Evolutionary conservation across 179 eudicot genomes (phyloP), one percentile per base, ranked within the genome.

Genomic region (Camellia oleifera): DNA sequence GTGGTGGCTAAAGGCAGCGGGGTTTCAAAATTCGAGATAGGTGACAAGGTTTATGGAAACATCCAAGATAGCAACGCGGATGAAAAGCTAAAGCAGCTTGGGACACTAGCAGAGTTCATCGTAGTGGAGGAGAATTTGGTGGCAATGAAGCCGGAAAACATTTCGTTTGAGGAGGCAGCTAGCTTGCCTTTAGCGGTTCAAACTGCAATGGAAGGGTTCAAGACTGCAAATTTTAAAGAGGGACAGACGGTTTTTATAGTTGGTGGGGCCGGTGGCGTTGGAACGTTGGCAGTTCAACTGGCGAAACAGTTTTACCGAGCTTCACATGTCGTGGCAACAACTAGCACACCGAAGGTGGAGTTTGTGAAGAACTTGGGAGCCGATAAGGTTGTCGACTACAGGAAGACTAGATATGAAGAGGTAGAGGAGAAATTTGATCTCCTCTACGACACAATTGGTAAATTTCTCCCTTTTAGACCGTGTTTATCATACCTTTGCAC

Each of bases 211-310:
- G 88, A 87, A 79, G 92, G 89, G 4, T 89, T 85, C 74, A 82
- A 72, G 52, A 81, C 76, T 1, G 87, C 86, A 14, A 84, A 78
- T 4, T 89, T 89, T 23, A 67, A 62, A 67, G 82, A 64, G 70
- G 87, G 86, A 7, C 78, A 84, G 42, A 62, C 84, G 1, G 82
- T 85, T 61, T 86, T 87, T 42, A 10, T 89, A 13, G 90, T 89
- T 12, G 92, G 92, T 4, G 90, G 92, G 0, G 92, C 88, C 0
- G 92, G 92, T 53, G 92, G 92, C 0, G 88, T 86, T n/a, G 92
- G 92, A 14, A 81, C 77, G 12, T 58, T 89, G 70, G 90, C 62
- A 17, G 84, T 89, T 72, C 90, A 89, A 80, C 67, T 89, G 73
- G 92, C 90, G 6, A 89, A 84, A 76, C 57, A 79, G 0, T 50